phyloP scores from a whole-genome alignment of 2,329 filamentous ascomycete genomes.

The Penicillium sp. region DNA sequence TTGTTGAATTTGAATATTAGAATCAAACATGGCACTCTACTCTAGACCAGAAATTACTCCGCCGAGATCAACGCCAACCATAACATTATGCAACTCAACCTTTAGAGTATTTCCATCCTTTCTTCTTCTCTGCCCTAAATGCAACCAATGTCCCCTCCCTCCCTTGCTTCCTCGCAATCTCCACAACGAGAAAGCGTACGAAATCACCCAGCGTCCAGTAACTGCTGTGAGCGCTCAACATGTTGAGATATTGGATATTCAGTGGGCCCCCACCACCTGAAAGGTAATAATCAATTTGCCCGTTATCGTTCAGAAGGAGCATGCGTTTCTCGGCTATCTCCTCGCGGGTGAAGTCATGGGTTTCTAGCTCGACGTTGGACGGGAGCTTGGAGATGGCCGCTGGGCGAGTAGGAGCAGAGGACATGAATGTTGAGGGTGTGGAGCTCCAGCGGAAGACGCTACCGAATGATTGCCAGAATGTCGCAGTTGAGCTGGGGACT shows the following conservation, averaged over 20 bases:
- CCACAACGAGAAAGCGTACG: constrained; percentile 83
- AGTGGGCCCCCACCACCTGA: constrained; percentile 81
- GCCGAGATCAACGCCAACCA: neutral
- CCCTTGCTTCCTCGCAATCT: constrained; percentile 76
- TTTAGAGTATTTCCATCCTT: constrained; percentile 51
- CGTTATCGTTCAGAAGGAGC: constrained; percentile 89
- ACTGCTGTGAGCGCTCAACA: constrained; percentile 91
- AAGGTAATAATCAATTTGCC: constrained; percentile 89
- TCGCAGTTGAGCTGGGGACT: constrained; percentile 71
- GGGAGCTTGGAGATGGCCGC: constrained; percentile 61
- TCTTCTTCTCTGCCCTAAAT: constrained; percentile 58
- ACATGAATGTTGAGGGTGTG: constrained; percentile 51
- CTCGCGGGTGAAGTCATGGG: constrained; percentile 90
- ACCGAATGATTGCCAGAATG: constrained; percentile 66
- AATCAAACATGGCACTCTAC: neutral
- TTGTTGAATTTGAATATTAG: neutral
- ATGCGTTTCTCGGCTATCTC: constrained; percentile 90
- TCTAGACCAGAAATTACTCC: neutral
- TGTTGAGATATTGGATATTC: constrained; percentile 95
- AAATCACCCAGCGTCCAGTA: constrained; percentile 92
- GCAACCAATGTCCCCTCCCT: constrained; percentile 57
- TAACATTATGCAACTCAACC: constrained; percentile 14
- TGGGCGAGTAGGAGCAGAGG: constrained; percentile 66
- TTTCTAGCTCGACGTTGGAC: constrained; percentile 84
- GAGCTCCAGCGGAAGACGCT: constrained; percentile 62